Percentiles rank a stretch among this genome's conserved stretches.
Evolutionary conservation across 2,329 filamentous ascomycete species (phyloP).

Genomic region (Thelonectria rubi): DNA sequence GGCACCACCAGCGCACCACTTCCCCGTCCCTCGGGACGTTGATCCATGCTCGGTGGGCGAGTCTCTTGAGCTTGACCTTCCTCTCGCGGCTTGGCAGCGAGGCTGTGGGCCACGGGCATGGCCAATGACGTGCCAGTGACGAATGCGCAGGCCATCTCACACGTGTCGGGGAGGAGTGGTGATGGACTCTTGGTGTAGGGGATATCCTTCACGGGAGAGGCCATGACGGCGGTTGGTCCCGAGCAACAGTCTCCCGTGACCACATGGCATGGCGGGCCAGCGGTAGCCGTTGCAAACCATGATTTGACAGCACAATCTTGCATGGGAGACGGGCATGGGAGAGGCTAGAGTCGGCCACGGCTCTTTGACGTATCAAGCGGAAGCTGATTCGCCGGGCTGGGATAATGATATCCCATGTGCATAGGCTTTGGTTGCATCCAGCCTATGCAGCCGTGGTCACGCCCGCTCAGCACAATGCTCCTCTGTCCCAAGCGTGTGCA

Average conservation of each 20-base stretch:
- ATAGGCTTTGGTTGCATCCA: conserved; percentile 28
- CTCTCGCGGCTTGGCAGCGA: conserved; percentile 23
- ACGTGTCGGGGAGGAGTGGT: conserved; percentile 30
- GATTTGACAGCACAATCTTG: conserved; percentile 38
- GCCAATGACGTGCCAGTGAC: conserved; percentile 34
- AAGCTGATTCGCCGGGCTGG: conserved; percentile 27
- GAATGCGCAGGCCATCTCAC: conserved; percentile 31
- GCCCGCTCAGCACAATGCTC: conserved; percentile 25
- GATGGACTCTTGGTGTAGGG: conserved; percentile 15
- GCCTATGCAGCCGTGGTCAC: conserved; percentile 32
- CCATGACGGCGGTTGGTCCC: conserved; percentile 22
- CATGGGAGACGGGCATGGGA: conserved; percentile 32
- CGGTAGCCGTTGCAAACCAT: too few relatives aligned
- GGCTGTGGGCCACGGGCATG: conserved; percentile 11
- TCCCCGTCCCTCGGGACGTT: conserved; percentile 6
- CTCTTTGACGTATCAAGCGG: conserved; percentile 9
- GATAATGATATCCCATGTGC: conserved; percentile 14
- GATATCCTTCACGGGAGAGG: conserved; percentile 26
- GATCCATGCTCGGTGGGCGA: conserved; percentile 21
- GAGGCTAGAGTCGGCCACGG: conserved; percentile 25
- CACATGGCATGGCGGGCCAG: conserved; percentile 20
- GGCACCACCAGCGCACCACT: conserved; percentile 34
- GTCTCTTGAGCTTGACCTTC: conserved; percentile 22
- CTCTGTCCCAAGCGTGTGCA: conserved; percentile 13
- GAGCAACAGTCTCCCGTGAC: conserved; percentile 29